phyloP scores from a whole-genome alignment of 305 asterid species.

The Fraxinus baroniana region DNA sequence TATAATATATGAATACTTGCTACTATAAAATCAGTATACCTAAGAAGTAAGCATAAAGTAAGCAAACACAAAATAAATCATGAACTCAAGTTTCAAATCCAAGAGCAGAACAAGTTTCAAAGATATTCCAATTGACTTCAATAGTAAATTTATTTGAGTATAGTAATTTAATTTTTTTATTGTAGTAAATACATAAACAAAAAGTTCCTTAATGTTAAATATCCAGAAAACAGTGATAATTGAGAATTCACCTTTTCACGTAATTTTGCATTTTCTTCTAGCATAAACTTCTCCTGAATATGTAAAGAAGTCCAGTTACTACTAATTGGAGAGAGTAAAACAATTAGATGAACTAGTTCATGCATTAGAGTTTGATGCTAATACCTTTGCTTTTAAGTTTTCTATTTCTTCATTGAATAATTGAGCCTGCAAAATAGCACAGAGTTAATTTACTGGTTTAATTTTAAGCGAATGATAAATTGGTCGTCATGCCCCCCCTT shows the following conservation, averaged over 20 bases:
- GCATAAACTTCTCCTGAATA: constrained; percentile 44
- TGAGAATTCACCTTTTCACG: constrained; percentile 39
- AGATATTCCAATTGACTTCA: neutral
- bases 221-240: neutral
- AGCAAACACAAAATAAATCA: neutral
- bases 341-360: neutral
- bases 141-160: neutral
- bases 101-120: neutral
- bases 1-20: neutral
- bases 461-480: no score
- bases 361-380: neutral
- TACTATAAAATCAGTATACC: neutral
- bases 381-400: constrained; percentile 54
- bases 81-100: neutral
- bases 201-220: neutral
- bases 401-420: constrained; percentile 51
- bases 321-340: neutral
- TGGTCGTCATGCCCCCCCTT: no score
- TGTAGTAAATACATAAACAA: neutral
- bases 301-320: neutral
- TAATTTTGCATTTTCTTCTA: constrained; percentile 51
- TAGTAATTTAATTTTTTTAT: neutral
- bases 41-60: neutral
- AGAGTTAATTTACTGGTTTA: neutral
- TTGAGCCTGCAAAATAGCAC: constrained; percentile 44